These are phyloP conservation scores for Metarhizium humberi DNA, from an alignment of 2,329 filamentous ascomycete species.

Conservation along the genomic window DNA sequence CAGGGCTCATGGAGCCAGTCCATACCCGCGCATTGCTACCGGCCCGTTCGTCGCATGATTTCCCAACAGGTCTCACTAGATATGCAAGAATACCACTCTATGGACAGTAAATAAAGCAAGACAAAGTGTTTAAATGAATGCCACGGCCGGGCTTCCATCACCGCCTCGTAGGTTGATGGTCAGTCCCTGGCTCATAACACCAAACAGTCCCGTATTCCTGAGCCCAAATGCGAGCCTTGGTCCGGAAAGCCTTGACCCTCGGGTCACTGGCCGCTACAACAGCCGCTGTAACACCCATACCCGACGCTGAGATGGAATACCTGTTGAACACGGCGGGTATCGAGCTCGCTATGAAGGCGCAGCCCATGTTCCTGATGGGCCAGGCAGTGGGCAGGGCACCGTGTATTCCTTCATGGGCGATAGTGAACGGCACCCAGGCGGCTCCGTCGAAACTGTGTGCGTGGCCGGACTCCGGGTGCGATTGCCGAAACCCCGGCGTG, in stretches of 20 bases:
- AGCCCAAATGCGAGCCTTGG: not conserved
- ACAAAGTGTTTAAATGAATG: not conserved
- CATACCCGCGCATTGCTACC: not conserved
- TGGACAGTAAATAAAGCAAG: not conserved
- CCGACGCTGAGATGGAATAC: conserved; percentile 18
- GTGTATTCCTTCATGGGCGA: conserved; percentile 42
- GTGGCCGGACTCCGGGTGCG: conserved; percentile 30
- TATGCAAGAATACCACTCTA: not conserved
- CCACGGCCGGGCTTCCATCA: not conserved
- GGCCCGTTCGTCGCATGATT: not conserved
- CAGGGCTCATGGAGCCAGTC: not conserved
- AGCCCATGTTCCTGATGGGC: conserved; percentile 25
- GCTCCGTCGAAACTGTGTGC: conserved; percentile 25
- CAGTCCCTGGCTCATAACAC: not conserved
- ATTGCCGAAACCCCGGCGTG: conserved; percentile 28
- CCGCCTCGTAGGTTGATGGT: not conserved
- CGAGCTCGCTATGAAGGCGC: conserved; percentile 18
- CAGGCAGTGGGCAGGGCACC: conserved; percentile 21
- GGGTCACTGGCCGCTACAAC: conserved; percentile 7
- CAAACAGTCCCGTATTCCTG: not conserved
- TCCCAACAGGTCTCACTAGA: not conserved
- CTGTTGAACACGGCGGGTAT: conserved; percentile 17
- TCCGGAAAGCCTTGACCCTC: not conserved
- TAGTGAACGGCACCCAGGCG: conserved; percentile 33
- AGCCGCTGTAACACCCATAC: conserved; percentile 15